These are phyloP conservation scores for Lasiodiplodia sp. DNA, from an alignment of 2,329 filamentous ascomycete species.

Conservation along the genomic window DNA sequence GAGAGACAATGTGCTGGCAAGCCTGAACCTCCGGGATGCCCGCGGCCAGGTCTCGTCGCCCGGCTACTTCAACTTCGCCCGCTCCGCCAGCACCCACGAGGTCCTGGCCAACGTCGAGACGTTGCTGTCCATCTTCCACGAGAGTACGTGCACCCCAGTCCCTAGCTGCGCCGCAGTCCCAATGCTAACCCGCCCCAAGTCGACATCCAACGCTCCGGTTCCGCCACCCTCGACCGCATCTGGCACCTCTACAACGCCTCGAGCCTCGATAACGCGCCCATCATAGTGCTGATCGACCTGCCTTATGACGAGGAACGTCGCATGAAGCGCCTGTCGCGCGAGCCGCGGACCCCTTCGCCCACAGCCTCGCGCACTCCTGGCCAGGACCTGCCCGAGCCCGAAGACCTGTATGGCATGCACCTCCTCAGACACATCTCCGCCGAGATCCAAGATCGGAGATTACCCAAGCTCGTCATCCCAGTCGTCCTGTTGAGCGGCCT, in stretches of 20 bases:
- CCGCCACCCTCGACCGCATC: conserved; percentile 46
- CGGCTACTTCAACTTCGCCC: conserved; percentile 46
- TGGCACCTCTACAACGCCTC: conserved; percentile 40
- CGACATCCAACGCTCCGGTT: conserved; percentile 49
- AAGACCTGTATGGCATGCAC: conserved; percentile 53
- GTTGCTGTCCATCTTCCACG: conserved; percentile 50
- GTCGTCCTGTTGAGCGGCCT: conserved; percentile 50
- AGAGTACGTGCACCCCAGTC: conserved; percentile 42
- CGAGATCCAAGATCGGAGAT: conserved; percentile 49
- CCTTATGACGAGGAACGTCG: conserved; percentile 52
- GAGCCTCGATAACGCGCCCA: conserved; percentile 44
- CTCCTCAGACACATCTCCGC: conserved; percentile 51
- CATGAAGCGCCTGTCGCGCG: conserved; percentile 50
- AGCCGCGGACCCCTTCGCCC: conserved; percentile 50
- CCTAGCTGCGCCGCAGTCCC: conserved; percentile 1
- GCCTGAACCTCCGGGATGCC: conserved; percentile 38
- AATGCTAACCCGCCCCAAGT: conserved; percentile 38
- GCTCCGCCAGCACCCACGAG: conserved; percentile 41
- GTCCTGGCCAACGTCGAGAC: conserved; percentile 49
- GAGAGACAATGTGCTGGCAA: conserved; percentile 45
- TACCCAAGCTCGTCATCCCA: conserved; percentile 50
- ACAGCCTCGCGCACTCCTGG: conserved; percentile 43
- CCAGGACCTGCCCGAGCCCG: conserved; percentile 45
- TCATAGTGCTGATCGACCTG: conserved; percentile 52
- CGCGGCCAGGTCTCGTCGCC: conserved; percentile 37